Conservation (phyloP, 1,284 basidiomycete species). For the Schizophyllum commune region DNA sequence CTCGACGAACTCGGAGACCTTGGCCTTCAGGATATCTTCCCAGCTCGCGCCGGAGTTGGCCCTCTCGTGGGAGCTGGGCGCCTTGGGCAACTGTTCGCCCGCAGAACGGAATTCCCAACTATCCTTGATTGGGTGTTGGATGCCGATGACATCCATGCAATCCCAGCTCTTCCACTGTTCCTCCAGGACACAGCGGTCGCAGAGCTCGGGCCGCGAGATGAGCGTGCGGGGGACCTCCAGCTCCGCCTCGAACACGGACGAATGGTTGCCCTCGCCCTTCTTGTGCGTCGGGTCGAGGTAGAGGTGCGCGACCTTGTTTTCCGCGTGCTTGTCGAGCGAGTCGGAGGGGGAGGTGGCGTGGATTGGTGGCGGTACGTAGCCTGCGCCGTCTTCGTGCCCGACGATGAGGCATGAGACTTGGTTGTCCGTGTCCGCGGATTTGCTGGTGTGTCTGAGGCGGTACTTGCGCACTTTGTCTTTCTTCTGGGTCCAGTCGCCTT, state of each 20-base stretch:
- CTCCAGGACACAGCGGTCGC: not conserved
- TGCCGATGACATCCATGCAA: not conserved
- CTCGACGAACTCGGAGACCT: not conserved
- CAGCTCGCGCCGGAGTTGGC: not conserved
- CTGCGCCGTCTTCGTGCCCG: not conserved
- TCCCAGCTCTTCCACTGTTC: not conserved
- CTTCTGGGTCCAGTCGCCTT: slow-evolving; percentile 12
- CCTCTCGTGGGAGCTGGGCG: not conserved
- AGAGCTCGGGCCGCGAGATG: not conserved
- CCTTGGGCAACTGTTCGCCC: not conserved
- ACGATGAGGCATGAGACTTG: not conserved
- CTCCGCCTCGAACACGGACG: slow-evolving; percentile 8
- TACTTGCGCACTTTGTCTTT: slow-evolving; percentile 13
- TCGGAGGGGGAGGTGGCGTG: not conserved
- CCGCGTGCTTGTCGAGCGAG: slow-evolving; percentile 5
- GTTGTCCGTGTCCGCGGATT: slow-evolving; percentile 2
- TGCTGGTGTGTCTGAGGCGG: slow-evolving; percentile 8
- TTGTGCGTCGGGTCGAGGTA: slow-evolving; percentile 26
- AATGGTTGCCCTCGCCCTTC: slow-evolving; percentile 32
- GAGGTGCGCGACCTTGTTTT: slow-evolving; percentile 27
- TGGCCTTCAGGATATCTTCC: not conserved
- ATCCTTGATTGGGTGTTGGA: not conserved
- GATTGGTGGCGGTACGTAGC: slow-evolving; percentile 12
- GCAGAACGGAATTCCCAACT: not conserved
- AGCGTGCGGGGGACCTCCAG: not conserved